Conservation (phyloP, 23 red algal species). For the Pyropia haitanensis region DNA sequence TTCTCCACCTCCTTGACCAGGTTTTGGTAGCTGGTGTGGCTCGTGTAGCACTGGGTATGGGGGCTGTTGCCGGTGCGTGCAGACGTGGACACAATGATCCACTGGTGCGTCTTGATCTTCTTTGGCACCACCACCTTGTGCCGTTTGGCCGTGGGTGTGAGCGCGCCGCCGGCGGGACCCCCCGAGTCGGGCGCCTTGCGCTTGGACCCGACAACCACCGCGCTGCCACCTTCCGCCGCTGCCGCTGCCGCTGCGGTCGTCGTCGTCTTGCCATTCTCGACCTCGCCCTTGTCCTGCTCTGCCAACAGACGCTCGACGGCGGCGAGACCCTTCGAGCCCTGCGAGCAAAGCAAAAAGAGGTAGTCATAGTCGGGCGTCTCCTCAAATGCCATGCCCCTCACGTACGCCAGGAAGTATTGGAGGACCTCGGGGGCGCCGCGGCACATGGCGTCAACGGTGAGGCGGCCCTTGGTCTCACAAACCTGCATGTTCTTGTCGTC, state of each 20-base stretch:
- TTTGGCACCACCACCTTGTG: conserved; percentile 76
- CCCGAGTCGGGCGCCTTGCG: conserved; percentile 40
- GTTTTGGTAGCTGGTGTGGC: conserved; percentile 90
- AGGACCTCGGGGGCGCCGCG: conserved; percentile 83
- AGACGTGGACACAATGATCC: conserved; percentile 94
- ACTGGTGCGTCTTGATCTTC: conserved; percentile 93
- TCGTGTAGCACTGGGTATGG: conserved; percentile 90
- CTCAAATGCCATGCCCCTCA: conserved; percentile 82
- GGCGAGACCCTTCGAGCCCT: conserved; percentile 34
- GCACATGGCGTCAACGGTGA: conserved; percentile 81
- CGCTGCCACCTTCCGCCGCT: background rate
- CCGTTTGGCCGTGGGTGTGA: conserved; percentile 32
- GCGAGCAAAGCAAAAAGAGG: conserved; percentile 55
- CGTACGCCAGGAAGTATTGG: conserved; percentile 95
- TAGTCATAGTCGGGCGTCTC: conserved; percentile 92
- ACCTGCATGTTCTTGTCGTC: conserved; percentile 99
- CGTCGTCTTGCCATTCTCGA: conserved; percentile 1
- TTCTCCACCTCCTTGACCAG: conserved; percentile 92
- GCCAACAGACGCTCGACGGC: conserved; percentile 63
- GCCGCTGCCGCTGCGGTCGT: background rate
- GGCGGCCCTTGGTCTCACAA: conserved; percentile 91
- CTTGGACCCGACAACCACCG: conserved; percentile 32
- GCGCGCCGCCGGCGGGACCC: conserved; percentile 13
- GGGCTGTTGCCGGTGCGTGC: conserved; percentile 70
- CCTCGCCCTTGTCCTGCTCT: conserved; percentile 32